Evolutionary conservation across 1,139 yeast genomes (phyloP).

Genomic region (Suhomyces choctaworum): DNA sequence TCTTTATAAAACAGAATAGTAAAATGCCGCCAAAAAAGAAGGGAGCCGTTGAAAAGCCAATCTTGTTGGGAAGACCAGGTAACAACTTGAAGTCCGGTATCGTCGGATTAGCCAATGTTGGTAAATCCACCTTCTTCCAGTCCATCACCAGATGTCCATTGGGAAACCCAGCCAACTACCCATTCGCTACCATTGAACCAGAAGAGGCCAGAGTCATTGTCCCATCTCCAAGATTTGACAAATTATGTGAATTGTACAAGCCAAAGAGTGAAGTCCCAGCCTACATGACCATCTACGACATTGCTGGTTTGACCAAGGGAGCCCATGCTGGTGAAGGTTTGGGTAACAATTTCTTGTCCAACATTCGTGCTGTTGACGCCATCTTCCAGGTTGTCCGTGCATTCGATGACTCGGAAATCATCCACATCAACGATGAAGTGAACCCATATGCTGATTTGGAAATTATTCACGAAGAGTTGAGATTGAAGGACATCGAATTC

Average conservation of each 20-base stretch:
- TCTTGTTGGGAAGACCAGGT: constrained; percentile 97
- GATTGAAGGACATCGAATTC: constrained; percentile 95
- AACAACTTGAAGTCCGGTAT: constrained; percentile 95
- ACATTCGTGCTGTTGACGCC: constrained; percentile 97
- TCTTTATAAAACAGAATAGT: too few species aligned
- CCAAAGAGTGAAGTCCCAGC: constrained; percentile 92
- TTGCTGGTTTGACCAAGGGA: constrained; percentile 97
- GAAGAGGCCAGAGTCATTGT: constrained; percentile 98
- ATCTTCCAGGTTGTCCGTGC: constrained; percentile 97
- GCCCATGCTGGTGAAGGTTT: constrained; percentile 98
- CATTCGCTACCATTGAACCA: constrained; percentile 98
- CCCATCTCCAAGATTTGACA: constrained; percentile 88
- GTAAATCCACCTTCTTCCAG: constrained; percentile 90
- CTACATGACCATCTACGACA: constrained; percentile 88
- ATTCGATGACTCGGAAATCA: constrained; percentile 97
- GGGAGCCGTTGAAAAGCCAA: constrained; percentile 78
- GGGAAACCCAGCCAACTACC: constrained; percentile 98
- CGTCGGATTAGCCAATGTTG: constrained; percentile 95
- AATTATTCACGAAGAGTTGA: constrained; percentile 86
- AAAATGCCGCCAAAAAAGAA: constrained; percentile 94
- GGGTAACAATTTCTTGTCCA: constrained; percentile 96
- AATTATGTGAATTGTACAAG: constrained; percentile 68
- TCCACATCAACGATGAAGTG: constrained; percentile 97
- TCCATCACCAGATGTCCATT: constrained; percentile 87
- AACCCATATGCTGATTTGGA: constrained; percentile 95